Evolutionary conservation across 2,329 filamentous ascomycete genomes (phyloP).

Genomic region (Didymosphaeria variabile): DNA sequence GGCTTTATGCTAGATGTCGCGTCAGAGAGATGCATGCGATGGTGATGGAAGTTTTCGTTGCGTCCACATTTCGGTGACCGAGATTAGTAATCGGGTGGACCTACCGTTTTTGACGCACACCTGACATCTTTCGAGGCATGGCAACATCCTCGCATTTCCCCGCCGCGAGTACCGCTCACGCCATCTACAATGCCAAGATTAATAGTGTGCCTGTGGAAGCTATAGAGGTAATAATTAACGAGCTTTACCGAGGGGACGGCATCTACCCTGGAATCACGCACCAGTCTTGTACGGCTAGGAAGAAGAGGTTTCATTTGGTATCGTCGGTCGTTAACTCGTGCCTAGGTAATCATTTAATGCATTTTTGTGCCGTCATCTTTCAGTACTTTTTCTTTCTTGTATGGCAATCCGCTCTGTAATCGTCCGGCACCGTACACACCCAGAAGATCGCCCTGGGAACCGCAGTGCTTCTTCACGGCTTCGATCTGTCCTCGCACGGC

Average conservation of each 20-base stretch:
- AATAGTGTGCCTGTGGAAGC: neutral
- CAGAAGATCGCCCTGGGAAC: constrained; percentile 4
- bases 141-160: neutral
- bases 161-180: neutral
- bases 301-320: neutral
- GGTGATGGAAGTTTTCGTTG: neutral
- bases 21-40: neutral
- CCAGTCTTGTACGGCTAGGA: neutral
- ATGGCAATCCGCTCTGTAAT: constrained; percentile 10
- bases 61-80: neutral
- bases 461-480: constrained; percentile 8
- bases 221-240: neutral
- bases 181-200: neutral
- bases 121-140: neutral
- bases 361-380: constrained; percentile 10
- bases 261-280: neutral
- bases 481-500: constrained; percentile 9
- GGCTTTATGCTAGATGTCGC: neutral
- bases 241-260: neutral
- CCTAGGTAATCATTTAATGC: neutral
- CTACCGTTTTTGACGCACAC: neutral
- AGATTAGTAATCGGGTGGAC: neutral
- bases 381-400: constrained; percentile 11
- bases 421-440: constrained; percentile 11
- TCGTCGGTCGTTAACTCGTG: neutral